Base-by-base conservation (phyloP, 2,329 filamentous ascomycete genomes). In the Aspergillus cejpii region DNA sequence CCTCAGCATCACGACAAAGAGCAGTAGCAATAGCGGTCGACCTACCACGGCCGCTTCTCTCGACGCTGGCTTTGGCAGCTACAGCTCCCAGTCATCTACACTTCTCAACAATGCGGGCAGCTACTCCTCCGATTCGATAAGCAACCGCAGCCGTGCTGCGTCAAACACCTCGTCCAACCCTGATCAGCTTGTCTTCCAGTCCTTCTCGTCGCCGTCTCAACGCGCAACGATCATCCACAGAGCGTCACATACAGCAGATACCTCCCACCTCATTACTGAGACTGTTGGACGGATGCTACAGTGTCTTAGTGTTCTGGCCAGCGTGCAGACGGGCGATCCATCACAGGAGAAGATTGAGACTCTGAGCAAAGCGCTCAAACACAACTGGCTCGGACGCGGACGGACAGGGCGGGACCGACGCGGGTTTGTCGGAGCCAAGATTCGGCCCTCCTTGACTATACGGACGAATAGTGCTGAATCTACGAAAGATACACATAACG, bases 271-370 rank as follows among this genome's bases (percentile, higher is more conserved):
- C 81, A 92, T 97, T 43, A 95, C 92, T 0, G 90, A 97, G 56
- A 95, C 91, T 55, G 90, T 96, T 1, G 92, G 89, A 0, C 77
- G 91, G 40, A 94, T 98, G 87, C 74, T 98, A 51, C 92, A 98
- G 71, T 98, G 92, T 66, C 84, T 97, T 67, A 91, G 85, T 63
- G 89, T 98, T 6, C 74, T 98, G 17, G 86, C 87, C 2, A 83
- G 83, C 50, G 79, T 94, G 10, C 84, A 80, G 59, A 80, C 76
- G 1, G 79, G 78, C 7, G 87, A 94, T 52, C 81, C 84, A 28
- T 77, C 80, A 1, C 87, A 91, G 61, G 78, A 77, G 45, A 87
- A 84, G 67, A 85, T 97, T 59, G 85, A 91, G 50, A 80, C 90
- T 59, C 72, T 98, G 50, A 88, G 85, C 45, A 84, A 87, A 61